Evolutionary conservation across 2,329 filamentous ascomycete species (phyloP).

Genomic region (Salinomyces thailandicus): DNA sequence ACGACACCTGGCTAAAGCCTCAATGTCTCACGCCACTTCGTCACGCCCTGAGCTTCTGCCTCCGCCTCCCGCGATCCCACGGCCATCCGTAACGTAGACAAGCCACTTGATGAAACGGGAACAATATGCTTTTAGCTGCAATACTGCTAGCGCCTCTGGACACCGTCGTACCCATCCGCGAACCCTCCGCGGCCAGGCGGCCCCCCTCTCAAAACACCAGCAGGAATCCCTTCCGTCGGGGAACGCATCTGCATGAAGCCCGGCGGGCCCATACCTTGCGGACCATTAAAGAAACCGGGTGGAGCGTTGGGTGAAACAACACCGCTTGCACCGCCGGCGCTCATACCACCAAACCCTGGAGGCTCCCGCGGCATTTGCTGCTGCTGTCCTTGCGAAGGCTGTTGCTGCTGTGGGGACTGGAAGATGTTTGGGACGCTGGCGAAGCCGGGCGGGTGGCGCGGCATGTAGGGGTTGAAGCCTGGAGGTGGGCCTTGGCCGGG

Average conservation of each 20-base stretch:
- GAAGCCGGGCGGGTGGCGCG: slow-evolving; percentile 24
- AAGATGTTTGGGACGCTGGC: slow-evolving; percentile 22
- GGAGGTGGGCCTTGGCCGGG: slow-evolving; percentile 15
- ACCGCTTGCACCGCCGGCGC: not conserved
- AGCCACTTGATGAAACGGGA: no score
- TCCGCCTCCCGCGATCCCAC: no score
- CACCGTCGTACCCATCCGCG: not conserved
- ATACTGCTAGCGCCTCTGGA: slow-evolving; percentile 1
- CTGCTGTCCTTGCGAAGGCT: slow-evolving; percentile 9
- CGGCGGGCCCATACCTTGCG: slow-evolving; percentile 4
- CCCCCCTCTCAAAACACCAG: not conserved
- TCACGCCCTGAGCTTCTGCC: no score
- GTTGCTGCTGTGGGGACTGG: slow-evolving; percentile 14
- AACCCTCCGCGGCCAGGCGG: not conserved
- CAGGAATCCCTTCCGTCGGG: slow-evolving; percentile 4
- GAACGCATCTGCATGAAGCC: slow-evolving; percentile 10
- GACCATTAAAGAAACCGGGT: slow-evolving; percentile 9
- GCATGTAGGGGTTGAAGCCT: slow-evolving; percentile 23
- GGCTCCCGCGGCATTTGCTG: slow-evolving; percentile 5
- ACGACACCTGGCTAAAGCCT: no score
- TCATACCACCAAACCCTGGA: slow-evolving; percentile 1
- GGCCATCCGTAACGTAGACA: no score
- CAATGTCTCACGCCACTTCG: no score
- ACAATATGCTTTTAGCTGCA: no score
- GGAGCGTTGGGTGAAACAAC: slow-evolving; percentile 5